Percentiles rank a stretch among this genome's conserved stretches.
These are phyloP conservation scores for Penicillium aurantiogriseum DNA, from an alignment of 2,329 filamentous ascomycete species.

Conservation along the genomic window DNA sequence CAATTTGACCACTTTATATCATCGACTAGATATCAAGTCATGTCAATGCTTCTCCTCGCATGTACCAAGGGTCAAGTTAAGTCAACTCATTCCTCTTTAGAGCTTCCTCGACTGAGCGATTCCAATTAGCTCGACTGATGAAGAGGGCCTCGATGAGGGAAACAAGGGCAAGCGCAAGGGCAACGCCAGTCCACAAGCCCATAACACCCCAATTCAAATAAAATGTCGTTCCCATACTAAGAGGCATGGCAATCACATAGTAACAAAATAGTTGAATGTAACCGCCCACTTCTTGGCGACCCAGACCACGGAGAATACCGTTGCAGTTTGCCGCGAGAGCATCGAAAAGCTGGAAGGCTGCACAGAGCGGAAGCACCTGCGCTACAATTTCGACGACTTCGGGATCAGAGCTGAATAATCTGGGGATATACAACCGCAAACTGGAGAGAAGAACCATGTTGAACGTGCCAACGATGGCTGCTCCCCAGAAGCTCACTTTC, in stretches of 20 bases:
- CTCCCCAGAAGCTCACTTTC: conserved; percentile 69
- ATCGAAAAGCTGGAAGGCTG: conserved; percentile 88
- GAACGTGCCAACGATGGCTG: conserved; percentile 70
- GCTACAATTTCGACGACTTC: conserved; percentile 69
- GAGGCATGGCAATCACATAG: conserved; percentile 80
- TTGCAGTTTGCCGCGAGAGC: conserved; percentile 75
- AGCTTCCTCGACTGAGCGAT: conserved; percentile 61
- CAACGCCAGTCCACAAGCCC: conserved; percentile 79
- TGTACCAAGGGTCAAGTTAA: conserved; percentile 1
- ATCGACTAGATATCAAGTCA: conserved; percentile 1
- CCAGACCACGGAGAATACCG: conserved; percentile 81
- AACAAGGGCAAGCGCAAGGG: conserved; percentile 65
- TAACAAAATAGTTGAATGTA: conserved; percentile 85
- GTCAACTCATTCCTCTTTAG: conserved; percentile 51
- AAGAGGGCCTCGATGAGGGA: conserved; percentile 57
- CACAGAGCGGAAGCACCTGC: conserved; percentile 72
- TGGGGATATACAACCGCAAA: conserved; percentile 71
- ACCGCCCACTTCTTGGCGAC: conserved; percentile 83
- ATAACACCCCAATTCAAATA: conserved; percentile 71
- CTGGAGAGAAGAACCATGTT: conserved; percentile 70
- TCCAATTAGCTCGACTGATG: conserved; percentile 56
- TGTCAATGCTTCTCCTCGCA: not conserved
- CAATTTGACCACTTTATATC: not conserved
- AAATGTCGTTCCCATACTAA: conserved; percentile 77
- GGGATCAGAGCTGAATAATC: conserved; percentile 72